Base-by-base conservation (phyloP, 495 filamentous ascomycete species). In the Tuber umbilicatum region DNA sequence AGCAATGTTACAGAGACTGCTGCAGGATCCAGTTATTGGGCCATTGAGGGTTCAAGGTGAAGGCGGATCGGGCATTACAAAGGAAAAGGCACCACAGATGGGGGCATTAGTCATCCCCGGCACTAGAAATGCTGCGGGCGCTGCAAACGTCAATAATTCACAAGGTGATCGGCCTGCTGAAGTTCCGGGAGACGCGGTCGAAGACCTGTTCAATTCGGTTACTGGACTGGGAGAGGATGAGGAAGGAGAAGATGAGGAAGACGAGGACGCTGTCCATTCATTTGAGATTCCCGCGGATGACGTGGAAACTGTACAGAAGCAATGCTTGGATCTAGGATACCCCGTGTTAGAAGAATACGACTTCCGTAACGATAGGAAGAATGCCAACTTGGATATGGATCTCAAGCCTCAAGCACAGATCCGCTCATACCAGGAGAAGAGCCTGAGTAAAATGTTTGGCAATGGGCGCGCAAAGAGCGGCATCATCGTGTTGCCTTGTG, bases 401-500 rank as follows among this genome's bases (percentile, higher is more conserved):
- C 85, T 97, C 68, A 90, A 89, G 81, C 93, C 94, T 2, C 89
- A 89, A 80, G 92, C 92, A 0, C 90, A 92, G 80, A 97, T 97
- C 80, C 90, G 93, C 81, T 90, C 88, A 77, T 98, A 98, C 80
- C 96, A 99, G 84, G 95, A 99, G 84, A 94, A 97, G 85, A 94
- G 92, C 78, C 86, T 99, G 41, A 94, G 91, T 84, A 98, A 99
- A 83, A 98, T 99, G 96, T 99, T 99, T 81, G 94, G 95, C 80
- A 99, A 99, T 81, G 94, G 94, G 73, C 89, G 95, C 82, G 94
- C 95, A 35, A 95, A 97, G 84, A 96, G 93, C 84, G 95, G 96
- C 78, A 97, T 99, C 78, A 98, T 99, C 74, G 95, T 99, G 68
- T 83, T 99, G 77, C 95, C 95, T 70, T 99, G 96, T 84, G 95